A percentile compares a stretch with the other conserved stretches of the same genome.
Evolutionary conservation across 352 stramenopile species (phyloP).

Genomic region (Phytophthora fragariaefolia): DNA sequence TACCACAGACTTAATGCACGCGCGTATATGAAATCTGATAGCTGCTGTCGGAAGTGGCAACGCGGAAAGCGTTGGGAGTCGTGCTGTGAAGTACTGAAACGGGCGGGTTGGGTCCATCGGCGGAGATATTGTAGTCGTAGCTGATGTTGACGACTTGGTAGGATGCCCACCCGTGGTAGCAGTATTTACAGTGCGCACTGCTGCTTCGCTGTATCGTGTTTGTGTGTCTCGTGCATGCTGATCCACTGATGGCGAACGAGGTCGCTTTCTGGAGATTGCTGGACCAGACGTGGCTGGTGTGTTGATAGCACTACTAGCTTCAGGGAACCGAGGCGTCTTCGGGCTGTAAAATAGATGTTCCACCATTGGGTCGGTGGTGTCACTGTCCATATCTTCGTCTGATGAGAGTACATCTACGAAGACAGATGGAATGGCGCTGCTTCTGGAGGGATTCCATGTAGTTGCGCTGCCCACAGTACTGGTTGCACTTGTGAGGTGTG

Average conservation of each 20-base stretch:
- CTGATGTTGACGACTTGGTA: slow-evolving; percentile 9
- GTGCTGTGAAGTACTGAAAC: slow-evolving; percentile 66
- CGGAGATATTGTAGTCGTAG: background rate
- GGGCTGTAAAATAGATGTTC: slow-evolving; percentile 83
- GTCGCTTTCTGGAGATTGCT: slow-evolving; percentile 41
- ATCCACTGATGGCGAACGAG: slow-evolving; percentile 30
- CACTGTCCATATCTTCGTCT: slow-evolving; percentile 64
- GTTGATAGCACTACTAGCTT: background rate
- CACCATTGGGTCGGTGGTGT: slow-evolving; percentile 75
- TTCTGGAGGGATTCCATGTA: slow-evolving; percentile 5
- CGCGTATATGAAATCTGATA: slow-evolving; percentile 60
- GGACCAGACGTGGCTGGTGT: background rate
- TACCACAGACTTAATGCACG: slow-evolving; percentile 84
- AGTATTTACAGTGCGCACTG: background rate
- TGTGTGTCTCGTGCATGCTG: background rate
- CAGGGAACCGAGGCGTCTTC: slow-evolving; percentile 51
- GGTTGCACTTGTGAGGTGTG: slow-evolving; percentile 7
- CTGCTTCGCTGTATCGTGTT: slow-evolving; percentile 5
- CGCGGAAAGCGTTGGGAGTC: slow-evolving; percentile 25
- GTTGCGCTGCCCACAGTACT: background rate
- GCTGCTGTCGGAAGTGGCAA: slow-evolving; percentile 2
- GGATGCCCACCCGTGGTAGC: too few species aligned
- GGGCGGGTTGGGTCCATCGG: slow-evolving; percentile 32
- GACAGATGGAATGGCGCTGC: slow-evolving; percentile 33
- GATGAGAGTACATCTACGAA: slow-evolving; percentile 71